phyloP scores from a whole-genome alignment of 1,139 yeast species.

The Sugiyamaella pinicola region DNA sequence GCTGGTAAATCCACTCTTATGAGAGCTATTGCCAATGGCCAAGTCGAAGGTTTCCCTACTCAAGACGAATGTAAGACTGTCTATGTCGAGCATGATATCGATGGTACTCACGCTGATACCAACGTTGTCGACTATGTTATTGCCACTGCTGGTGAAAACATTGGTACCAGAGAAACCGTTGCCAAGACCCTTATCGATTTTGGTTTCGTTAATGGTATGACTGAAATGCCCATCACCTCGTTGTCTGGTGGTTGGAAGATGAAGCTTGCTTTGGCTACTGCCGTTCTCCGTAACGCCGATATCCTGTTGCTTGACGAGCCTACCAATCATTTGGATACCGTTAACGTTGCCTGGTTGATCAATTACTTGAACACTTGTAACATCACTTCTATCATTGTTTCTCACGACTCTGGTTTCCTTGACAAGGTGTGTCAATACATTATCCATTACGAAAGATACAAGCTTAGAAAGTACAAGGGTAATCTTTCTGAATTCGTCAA shows the following conservation, averaged over 20 bases:
- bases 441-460: conserved; percentile 99
- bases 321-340: conserved; percentile 99
- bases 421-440: conserved; percentile 97
- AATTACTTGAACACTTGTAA: conserved; percentile 98
- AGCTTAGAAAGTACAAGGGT: conserved; percentile 99
- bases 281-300: conserved; percentile 98
- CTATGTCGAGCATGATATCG: conserved; percentile 99
- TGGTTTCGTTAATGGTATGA: conserved; percentile 91
- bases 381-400: conserved; percentile 95
- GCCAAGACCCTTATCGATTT: conserved; percentile 77
- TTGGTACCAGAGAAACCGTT: conserved; percentile 71
- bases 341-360: conserved; percentile 98
- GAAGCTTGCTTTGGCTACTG: conserved; percentile 99
- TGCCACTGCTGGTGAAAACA: conserved; percentile 57
- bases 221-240: conserved; percentile 88
- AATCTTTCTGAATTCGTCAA: conserved; percentile 97
- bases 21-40: conserved; percentile 99
- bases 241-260: conserved; percentile 99
- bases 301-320: conserved; percentile 98
- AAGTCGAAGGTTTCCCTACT: conserved; percentile 99
- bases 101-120: conserved; percentile 96
- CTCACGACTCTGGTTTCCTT: conserved; percentile 99
- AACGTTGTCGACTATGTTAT: conserved; percentile 88
- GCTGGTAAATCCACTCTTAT: conserved; percentile 99
- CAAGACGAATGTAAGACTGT: conserved; percentile 98